These are phyloP conservation scores for Coelastrella sp. DNA, from an alignment of 139 green algal genomes.

Conservation along the genomic window DNA sequence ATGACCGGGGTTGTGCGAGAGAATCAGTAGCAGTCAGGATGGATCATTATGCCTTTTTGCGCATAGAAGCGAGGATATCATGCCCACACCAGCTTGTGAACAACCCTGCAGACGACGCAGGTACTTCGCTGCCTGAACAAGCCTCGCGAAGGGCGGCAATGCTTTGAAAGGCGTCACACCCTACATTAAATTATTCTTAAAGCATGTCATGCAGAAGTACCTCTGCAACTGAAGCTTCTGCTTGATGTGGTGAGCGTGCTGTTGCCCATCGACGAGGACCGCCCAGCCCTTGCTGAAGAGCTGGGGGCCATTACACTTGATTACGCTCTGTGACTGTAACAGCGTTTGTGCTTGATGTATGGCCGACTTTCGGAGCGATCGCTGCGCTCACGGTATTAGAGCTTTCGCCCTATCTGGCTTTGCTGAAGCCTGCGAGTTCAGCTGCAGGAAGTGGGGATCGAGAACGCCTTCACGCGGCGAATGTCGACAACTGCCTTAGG, in stretches of 20 bases:
- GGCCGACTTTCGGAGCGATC: neutral
- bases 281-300: neutral
- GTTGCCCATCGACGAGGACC: neutral
- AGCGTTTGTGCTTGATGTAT: neutral
- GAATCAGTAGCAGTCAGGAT: too few species aligned
- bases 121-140: neutral
- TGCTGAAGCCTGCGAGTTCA: neutral
- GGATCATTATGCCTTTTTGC: too few species aligned
- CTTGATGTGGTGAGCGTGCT: neutral
- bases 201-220: neutral
- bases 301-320: neutral
- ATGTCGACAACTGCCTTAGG: too few species aligned
- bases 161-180: neutral
- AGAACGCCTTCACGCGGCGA: too few species aligned
- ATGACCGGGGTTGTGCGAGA: too few species aligned
- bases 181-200: neutral
- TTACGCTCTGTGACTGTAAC: neutral
- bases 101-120: too few species aligned
- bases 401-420: neutral
- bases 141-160: neutral
- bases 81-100: too few species aligned
- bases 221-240: neutral
- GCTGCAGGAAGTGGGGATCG: too few species aligned
- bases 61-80: too few species aligned
- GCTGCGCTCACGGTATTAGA: neutral